phyloP scores from a whole-genome alignment of 306 rosid genomes.

The Prunus dulcis region DNA sequence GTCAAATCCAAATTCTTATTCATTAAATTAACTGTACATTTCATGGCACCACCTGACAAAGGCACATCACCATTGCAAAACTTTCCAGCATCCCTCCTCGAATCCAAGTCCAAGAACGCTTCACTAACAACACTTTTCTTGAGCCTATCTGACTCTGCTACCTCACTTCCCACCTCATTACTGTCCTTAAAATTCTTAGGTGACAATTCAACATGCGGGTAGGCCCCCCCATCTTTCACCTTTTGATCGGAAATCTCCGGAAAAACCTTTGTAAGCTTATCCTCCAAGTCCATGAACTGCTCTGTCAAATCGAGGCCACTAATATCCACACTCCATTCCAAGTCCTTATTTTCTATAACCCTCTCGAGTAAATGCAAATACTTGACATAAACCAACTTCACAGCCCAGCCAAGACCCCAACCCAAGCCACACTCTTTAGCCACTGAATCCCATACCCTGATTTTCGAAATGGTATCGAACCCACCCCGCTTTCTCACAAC shows the following conservation, averaged over 20 bases:
- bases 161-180: conserved; percentile 24
- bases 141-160: not conserved
- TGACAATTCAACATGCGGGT: not conserved
- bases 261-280: conserved; percentile 35
- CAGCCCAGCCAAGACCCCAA: conserved; percentile 32
- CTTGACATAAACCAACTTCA: conserved; percentile 52
- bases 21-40: not conserved
- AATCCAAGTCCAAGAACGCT: conserved; percentile 23
- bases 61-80: not conserved
- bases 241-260: conserved; percentile 19
- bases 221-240: conserved; percentile 18
- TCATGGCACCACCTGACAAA: conserved; percentile 3
- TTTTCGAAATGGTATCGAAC: conserved; percentile 36
- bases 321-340: conserved; percentile 36
- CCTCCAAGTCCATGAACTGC: conserved; percentile 49
- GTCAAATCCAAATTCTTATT: not conserved
- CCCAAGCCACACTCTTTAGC: conserved; percentile 62
- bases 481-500: conserved; percentile 81
- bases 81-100: not conserved
- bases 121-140: conserved; percentile 16
- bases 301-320: conserved; percentile 31
- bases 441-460: conserved; percentile 55
- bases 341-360: conserved; percentile 31
- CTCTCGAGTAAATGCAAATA: conserved; percentile 52
- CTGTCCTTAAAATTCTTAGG: conserved; percentile 21